Evolutionary conservation across 192 early-diverging fungal genomes (phyloP).

Genomic region (Funneliformis geosporum): DNA sequence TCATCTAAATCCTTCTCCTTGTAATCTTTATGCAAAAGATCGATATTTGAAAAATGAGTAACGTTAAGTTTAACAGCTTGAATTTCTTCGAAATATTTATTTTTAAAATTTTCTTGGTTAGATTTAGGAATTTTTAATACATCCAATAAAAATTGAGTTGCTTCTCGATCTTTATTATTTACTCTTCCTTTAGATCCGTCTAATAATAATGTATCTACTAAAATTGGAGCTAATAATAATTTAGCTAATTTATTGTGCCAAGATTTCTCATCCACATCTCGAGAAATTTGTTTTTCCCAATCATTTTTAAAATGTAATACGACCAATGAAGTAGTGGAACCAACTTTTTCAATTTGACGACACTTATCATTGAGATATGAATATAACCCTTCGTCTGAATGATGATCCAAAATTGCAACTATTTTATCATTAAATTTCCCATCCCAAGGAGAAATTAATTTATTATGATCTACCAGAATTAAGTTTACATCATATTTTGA

Average conservation of each 20-base stretch:
- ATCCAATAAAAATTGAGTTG: constrained; percentile 43
- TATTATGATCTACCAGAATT: constrained; percentile 71
- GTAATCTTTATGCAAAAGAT: constrained; percentile 74
- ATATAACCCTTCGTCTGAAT: constrained; percentile 62
- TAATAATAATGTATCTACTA: constrained; percentile 66
- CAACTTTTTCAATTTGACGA: constrained; percentile 59
- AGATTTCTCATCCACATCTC: not conserved
- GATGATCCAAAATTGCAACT: constrained; percentile 70
- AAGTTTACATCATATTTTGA: constrained; percentile 38
- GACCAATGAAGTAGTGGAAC: constrained; percentile 61
- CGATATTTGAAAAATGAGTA: constrained; percentile 43
- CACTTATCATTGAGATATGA: constrained; percentile 46
- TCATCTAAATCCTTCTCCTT: constrained; percentile 61
- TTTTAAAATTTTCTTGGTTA: constrained; percentile 15
- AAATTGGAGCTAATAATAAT: constrained; percentile 60
- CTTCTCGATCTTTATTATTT: constrained; percentile 46
- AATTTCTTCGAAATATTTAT: constrained; percentile 47
- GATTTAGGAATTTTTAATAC: constrained; percentile 8
- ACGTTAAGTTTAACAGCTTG: constrained; percentile 58
- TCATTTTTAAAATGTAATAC: constrained; percentile 41
- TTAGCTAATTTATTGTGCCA: constrained; percentile 44
- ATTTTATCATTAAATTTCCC: constrained; percentile 40
- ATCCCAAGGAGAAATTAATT: constrained; percentile 37
- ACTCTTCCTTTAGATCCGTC: constrained; percentile 49
- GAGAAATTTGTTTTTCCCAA: constrained; percentile 2